Percentiles rank a stretch among this genome's conserved stretches.
Conservation (phyloP, 2,329 filamentous ascomycete species). For the Alternaria longipes region DNA sequence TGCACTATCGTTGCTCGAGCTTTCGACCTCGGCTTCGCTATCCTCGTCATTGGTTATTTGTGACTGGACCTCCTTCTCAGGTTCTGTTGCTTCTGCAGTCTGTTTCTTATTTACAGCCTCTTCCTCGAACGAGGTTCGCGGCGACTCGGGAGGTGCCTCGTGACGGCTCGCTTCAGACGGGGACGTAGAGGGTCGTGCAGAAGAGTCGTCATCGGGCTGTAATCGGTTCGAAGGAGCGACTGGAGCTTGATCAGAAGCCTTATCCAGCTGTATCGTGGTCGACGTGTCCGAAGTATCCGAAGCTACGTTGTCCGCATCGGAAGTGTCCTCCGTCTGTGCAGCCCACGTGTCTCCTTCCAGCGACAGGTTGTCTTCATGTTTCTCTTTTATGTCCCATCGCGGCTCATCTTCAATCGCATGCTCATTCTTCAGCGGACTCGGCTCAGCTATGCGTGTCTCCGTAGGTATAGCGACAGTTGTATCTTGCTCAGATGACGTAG, state of each 20-base stretch:
- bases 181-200: conserved; percentile 47
- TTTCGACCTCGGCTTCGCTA: neutral
- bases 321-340: conserved; percentile 16
- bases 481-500: conserved; percentile 22
- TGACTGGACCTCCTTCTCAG: neutral
- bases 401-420: neutral
- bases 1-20: conserved; percentile 8
- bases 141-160: conserved; percentile 43
- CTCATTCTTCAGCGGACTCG: conserved; percentile 1
- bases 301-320: conserved; percentile 26
- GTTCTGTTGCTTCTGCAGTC: neutral
- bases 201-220: conserved; percentile 42
- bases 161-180: conserved; percentile 49
- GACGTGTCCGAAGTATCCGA: conserved; percentile 46
- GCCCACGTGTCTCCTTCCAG: conserved; percentile 23
- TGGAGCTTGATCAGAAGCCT: conserved; percentile 4
- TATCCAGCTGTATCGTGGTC: conserved; percentile 42
- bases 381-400: conserved; percentile 15
- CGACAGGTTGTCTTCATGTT: neutral
- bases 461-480: conserved; percentile 4
- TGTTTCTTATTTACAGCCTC: conserved; percentile 6
- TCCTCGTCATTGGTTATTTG: neutral
- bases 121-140: conserved; percentile 51
- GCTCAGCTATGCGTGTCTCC: conserved; percentile 6
- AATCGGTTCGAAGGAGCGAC: conserved; percentile 11